Evolutionary conservation across 495 filamentous ascomycete genomes (phyloP).

Genomic region (Aspergillus sclerotiicarbonarius): DNA sequence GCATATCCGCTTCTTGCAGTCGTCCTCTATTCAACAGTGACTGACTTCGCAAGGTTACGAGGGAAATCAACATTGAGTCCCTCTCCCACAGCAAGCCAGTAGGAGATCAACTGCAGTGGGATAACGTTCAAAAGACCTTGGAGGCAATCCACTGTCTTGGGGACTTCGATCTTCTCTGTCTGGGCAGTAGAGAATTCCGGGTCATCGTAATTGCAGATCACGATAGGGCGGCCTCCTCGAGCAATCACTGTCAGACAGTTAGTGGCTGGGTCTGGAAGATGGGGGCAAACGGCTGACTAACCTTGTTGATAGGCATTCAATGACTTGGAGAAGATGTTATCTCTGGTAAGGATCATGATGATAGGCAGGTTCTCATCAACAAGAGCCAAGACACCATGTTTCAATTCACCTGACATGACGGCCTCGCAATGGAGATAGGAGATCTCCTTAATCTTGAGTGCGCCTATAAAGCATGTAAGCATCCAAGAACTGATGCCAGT

Average conservation of each 20-base stretch:
- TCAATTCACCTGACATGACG: slow-evolving; percentile 98
- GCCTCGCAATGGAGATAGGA: slow-evolving; percentile 99
- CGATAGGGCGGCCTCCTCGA: slow-evolving; percentile 89
- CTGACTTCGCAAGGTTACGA: slow-evolving; percentile 96
- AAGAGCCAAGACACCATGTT: slow-evolving; percentile 95
- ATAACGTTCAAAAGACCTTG: slow-evolving; percentile 98
- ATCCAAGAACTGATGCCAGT: background rate
- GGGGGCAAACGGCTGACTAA: slow-evolving; percentile 37
- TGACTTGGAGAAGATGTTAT: slow-evolving; percentile 93
- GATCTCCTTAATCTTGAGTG: slow-evolving; percentile 99
- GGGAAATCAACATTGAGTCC: slow-evolving; percentile 98
- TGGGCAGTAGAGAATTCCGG: slow-evolving; percentile 81
- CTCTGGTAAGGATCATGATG: slow-evolving; percentile 98
- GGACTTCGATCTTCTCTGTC: slow-evolving; percentile 96
- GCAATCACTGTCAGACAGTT: slow-evolving; percentile 67
- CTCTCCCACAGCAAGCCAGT: slow-evolving; percentile 96
- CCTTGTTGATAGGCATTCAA: slow-evolving; percentile 98
- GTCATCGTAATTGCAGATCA: slow-evolving; percentile 93
- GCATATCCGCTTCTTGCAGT: background rate
- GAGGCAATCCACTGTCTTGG: slow-evolving; percentile 89
- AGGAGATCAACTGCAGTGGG: slow-evolving; percentile 93
- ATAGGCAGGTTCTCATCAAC: slow-evolving; percentile 98
- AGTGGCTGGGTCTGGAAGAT: slow-evolving; percentile 8
- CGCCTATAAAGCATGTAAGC: slow-evolving; percentile 47
- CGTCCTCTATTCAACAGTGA: slow-evolving; percentile 86